Evolutionary conservation across 2,329 filamentous ascomycete species (phyloP).

Genomic region (Xylaria sp.): DNA sequence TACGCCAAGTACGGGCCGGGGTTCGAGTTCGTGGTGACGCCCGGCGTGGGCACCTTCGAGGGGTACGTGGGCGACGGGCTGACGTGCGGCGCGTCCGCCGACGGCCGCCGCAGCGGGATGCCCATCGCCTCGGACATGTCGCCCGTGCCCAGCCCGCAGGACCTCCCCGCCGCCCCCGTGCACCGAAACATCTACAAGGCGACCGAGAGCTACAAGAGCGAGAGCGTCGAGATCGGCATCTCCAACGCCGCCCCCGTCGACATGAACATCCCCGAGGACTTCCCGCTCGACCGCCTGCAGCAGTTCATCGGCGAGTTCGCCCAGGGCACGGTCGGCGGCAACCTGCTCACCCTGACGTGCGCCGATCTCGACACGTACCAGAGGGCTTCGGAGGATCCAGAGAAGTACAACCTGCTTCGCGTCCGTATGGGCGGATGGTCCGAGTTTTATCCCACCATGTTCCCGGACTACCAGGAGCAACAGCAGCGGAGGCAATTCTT

Average conservation of each 20-base stretch:
- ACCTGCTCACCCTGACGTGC: conserved; percentile 31
- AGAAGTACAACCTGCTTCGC: conserved; percentile 32
- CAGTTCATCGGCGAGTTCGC: conserved; percentile 26
- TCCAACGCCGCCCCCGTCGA: conserved; percentile 34
- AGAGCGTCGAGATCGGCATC: conserved; percentile 24
- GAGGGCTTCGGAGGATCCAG: conserved; percentile 26
- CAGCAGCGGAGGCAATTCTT: conserved; percentile 32
- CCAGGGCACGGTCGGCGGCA: conserved; percentile 29
- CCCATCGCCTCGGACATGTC: conserved; percentile 33
- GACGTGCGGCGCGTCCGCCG: conserved; percentile 30
- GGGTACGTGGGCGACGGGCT: conserved; percentile 32
- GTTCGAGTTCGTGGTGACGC: conserved; percentile 31
- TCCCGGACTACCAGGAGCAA: conserved; percentile 33
- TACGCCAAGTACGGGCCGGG: conserved; percentile 19
- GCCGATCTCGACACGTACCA: conserved; percentile 31
- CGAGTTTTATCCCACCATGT: conserved; percentile 34
- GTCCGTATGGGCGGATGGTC: conserved; percentile 35
- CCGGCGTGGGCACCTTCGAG: conserved; percentile 33
- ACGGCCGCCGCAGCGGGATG: conserved; percentile 30
- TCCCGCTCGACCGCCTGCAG: conserved; percentile 26
- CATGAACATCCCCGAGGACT: conserved; percentile 34
- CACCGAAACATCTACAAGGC: conserved; percentile 30
- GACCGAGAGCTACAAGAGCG: conserved; percentile 16
- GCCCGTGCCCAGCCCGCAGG: conserved; percentile 28
- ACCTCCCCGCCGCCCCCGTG: conserved; percentile 22